Evolutionary conservation across 2,329 filamentous ascomycete species (phyloP).

Genomic region (Penicillium verrucosum): DNA sequence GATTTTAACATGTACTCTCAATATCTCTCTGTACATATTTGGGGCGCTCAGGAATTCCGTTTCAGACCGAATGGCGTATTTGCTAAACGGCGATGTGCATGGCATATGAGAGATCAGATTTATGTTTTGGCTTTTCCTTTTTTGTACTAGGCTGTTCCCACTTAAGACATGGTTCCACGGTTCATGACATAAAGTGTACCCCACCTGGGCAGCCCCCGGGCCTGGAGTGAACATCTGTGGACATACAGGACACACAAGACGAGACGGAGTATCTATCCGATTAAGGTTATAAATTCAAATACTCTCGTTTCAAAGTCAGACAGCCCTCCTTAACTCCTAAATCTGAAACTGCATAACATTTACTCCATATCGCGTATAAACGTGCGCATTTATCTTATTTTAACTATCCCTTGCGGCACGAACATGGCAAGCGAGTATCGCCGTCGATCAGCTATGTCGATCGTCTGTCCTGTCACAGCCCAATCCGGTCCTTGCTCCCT

Average conservation of each 20-base stretch:
- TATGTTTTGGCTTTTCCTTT: slow-evolving; percentile 6
- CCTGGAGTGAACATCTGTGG: background rate
- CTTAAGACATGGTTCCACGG: background rate
- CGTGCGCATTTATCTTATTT: slow-evolving; percentile 9
- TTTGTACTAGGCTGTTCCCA: slow-evolving; percentile 2
- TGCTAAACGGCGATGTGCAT: slow-evolving; percentile 10
- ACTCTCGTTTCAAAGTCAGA: background rate
- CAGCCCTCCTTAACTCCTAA: background rate
- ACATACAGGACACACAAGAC: background rate
- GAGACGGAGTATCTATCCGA: background rate
- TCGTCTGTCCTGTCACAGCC: slow-evolving; percentile 16
- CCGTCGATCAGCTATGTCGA: slow-evolving; percentile 1
- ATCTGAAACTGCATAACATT: background rate
- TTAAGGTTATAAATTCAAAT: background rate
- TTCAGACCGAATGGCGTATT: slow-evolving; percentile 8
- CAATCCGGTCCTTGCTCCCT: slow-evolving; percentile 11
- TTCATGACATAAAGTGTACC: background rate
- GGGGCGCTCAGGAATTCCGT: slow-evolving; percentile 11
- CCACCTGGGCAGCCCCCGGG: no score
- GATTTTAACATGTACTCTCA: background rate
- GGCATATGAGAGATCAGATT: slow-evolving; percentile 26
- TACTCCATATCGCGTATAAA: slow-evolving; percentile 1
- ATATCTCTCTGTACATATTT: slow-evolving; percentile 16
- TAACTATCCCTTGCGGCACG: slow-evolving; percentile 13
- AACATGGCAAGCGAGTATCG: slow-evolving; percentile 12